Evolutionary conservation across 2,329 filamentous ascomycete genomes (phyloP).

Genomic region (Xylariaceae sp.): DNA sequence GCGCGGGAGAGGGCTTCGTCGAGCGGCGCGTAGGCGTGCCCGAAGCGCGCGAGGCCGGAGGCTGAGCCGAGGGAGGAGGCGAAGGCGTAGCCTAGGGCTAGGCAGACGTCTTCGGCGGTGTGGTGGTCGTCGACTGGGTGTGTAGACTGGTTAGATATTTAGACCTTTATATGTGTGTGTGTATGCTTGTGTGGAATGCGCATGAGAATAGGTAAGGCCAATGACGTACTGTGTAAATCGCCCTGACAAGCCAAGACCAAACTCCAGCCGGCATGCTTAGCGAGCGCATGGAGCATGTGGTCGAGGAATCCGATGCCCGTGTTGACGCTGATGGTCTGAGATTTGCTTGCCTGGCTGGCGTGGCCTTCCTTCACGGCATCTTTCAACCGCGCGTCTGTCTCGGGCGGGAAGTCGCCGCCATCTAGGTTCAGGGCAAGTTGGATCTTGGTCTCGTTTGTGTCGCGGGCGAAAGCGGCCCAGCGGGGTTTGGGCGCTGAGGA

Average conservation of each 20-base stretch:
- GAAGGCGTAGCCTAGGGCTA: slow-evolving; percentile 85
- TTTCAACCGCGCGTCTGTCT: slow-evolving; percentile 55
- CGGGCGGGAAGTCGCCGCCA: slow-evolving; percentile 71
- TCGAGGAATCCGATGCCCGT: slow-evolving; percentile 97
- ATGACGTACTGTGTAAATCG: slow-evolving; percentile 76
- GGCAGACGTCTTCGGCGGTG: slow-evolving; percentile 91
- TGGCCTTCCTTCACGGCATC: slow-evolving; percentile 60
- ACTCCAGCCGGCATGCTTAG: slow-evolving; percentile 95
- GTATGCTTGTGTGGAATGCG: not conserved
- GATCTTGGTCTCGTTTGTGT: slow-evolving; percentile 98
- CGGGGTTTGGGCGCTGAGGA: slow-evolving; percentile 43
- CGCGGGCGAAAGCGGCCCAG: slow-evolving; percentile 74
- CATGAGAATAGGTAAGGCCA: not conserved
- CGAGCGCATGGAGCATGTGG: slow-evolving; percentile 96
- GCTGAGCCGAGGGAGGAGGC: slow-evolving; percentile 72
- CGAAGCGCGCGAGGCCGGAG: slow-evolving; percentile 83
- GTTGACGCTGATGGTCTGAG: slow-evolving; percentile 81
- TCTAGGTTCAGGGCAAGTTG: slow-evolving; percentile 89
- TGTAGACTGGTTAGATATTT: not conserved
- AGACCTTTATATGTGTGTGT: too few species aligned
- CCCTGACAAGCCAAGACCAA: slow-evolving; percentile 77
- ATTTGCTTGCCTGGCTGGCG: slow-evolving; percentile 77
- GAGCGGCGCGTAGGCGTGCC: slow-evolving; percentile 85
- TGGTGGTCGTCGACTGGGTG: slow-evolving; percentile 90
- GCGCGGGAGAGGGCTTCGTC: slow-evolving; percentile 93